Conservation (phyloP, 345 rosid genomes). For the Populus tremula region DNA sequence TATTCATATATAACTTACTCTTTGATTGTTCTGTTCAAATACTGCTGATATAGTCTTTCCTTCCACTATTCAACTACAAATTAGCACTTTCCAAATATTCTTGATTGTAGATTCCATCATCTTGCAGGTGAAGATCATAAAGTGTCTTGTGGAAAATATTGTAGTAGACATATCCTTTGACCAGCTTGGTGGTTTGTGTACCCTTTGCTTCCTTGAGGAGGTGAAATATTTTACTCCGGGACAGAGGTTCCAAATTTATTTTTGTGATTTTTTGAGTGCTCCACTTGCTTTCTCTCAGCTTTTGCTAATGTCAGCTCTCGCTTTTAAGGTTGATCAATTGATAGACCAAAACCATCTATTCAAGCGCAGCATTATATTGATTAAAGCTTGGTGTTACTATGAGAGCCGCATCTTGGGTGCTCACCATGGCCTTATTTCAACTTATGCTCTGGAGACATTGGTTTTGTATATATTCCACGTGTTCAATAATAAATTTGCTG, state of each 20-base stretch:
- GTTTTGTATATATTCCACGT: slow-evolving; percentile 78
- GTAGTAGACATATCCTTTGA: slow-evolving; percentile 92
- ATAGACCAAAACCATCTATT: slow-evolving; percentile 77
- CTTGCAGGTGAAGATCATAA: slow-evolving; percentile 75
- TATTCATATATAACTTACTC: neutral
- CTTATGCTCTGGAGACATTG: slow-evolving; percentile 87
- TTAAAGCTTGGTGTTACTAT: slow-evolving; percentile 91
- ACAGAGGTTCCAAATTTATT: neutral
- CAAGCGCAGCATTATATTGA: slow-evolving; percentile 77
- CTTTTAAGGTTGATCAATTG: slow-evolving; percentile 58
- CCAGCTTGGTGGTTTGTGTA: slow-evolving; percentile 92
- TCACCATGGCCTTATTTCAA: slow-evolving; percentile 81
- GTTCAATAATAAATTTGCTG: slow-evolving; percentile 63
- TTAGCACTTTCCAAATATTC: slow-evolving; percentile 12
- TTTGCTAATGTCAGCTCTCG: neutral
- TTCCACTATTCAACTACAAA: neutral
- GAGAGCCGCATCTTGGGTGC: slow-evolving; percentile 94
- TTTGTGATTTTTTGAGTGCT: neutral
- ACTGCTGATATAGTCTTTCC: neutral
- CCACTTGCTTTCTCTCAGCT: neutral
- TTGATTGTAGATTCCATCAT: slow-evolving; percentile 3
- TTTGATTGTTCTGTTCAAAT: neutral
- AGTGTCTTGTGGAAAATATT: slow-evolving; percentile 89
- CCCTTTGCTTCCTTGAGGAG: slow-evolving; percentile 95
- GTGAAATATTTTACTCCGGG: slow-evolving; percentile 31